Base-by-base conservation (phyloP, 106 monocot genomes). In the Ottelia alismoides region DNA sequence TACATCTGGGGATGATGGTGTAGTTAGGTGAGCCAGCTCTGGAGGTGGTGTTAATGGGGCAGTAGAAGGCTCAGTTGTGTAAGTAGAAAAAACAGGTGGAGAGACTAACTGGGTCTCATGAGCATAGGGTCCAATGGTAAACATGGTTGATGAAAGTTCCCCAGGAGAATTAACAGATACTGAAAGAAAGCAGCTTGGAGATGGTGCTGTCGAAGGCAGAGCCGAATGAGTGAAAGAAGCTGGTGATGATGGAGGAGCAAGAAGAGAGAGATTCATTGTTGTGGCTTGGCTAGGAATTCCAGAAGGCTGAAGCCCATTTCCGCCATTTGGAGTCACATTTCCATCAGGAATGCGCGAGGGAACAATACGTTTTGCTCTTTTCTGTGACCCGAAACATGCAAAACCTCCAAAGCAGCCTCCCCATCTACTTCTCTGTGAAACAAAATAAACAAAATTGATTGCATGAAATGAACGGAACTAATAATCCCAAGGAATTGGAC, bases 11-110 rank as follows among this genome's bases (percentile, higher is more conserved):
- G 96, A 96, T 47, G 96, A 89, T 19, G 96, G 96, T 30, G 88
- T 96, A 10, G 96, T 96, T 31, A 77, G 67, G 47, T 96, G 96
- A 53, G 96, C 88, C 2, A 96, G 72, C 54, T 96, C 96, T 26
- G 96, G 85, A 48, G 96, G 96, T 53, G 96, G 96, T 25, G 96
- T 96, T 10, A 96, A 62, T 1, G 96, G 96, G 45, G 96, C 96
- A 28, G 96, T 96, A 28, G 96, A 96, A 32, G 96, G 96, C 54
- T 96, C 96, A 22, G 96, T 96, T 27, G 96, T 96, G 63, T 72
- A 96, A 55, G 96, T 89, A 22, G 96, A 96, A 63, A 96, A 96
- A 28, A 89, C 96, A n/a, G 96, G 96, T 49, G 96, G 96, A 27
- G 96, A 89, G 23, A 96, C 96, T 49, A 89, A 65, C 45, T 96